Base-by-base conservation (phyloP, 352 stramenopile species). In the Sclerospora graminicola region DNA sequence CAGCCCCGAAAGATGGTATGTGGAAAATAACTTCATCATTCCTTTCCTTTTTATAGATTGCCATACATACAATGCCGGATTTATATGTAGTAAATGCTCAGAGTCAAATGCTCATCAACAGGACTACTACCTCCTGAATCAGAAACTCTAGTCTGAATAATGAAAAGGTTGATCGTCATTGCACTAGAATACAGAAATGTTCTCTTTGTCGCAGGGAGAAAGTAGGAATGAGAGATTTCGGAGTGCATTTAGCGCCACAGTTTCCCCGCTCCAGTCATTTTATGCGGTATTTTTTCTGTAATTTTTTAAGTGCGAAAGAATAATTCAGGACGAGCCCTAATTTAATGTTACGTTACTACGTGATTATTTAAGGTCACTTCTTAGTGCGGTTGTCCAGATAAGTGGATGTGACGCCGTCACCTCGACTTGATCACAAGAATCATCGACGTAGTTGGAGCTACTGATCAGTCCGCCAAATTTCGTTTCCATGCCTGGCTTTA, bases 81-180 rank as follows among this genome's bases (percentile, higher is more conserved):
- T 5, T 15, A 9, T 33, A 18, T 16, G 9, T 35, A 5, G 39
- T 40, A 63, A 78, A 84, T 89, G 72, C 75, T 87, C 75, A 27
- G 75, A 84, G 60, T 69, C 66, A 69, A 48, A 32, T 56, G 69
- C 60, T 88, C 76, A 72, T 65, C 75, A 88, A 73, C 59, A 68
- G 51, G 75, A 75, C 78, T 90, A 90, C 78, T 88, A 90, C 75
- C 73, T 66, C 77, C 63, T 59, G 63, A 67, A 69, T 90, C 75
- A 88, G 78, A 88, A 90, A 90, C 78, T 90, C 75, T 90, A 90
- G 76, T 90, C 75, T 90, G 78, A 90, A 87, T 26, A 88, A 75
- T 56, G 80, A 65, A 75, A 84, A 65, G 43, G 56, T 66, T 47
- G 60, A 74, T 90, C 78, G 69, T 90, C 78, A 88, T 66, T 63